Percentiles rank a stretch among this genome's conserved stretches.
Conservation (phyloP, 257 asterid species). For the Echites panduratus region DNA sequence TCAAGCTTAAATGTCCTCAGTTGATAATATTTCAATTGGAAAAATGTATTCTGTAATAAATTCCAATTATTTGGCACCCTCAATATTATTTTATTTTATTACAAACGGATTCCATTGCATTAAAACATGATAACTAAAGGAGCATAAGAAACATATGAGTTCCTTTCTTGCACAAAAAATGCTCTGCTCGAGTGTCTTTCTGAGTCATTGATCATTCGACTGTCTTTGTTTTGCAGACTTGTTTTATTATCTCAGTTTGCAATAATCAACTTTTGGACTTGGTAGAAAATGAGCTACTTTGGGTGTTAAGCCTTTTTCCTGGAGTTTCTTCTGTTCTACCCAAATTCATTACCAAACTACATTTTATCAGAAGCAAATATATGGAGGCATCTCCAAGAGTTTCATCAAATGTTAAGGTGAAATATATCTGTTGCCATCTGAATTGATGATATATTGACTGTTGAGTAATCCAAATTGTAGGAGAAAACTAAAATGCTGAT, state of each 20-base stretch:
- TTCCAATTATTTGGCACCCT: neutral
- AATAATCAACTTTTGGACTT: slow-evolving; percentile 32
- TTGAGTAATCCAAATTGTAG: neutral
- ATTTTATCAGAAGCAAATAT: slow-evolving; percentile 23
- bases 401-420: slow-evolving; percentile 24
- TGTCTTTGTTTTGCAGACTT: slow-evolving; percentile 20
- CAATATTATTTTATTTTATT: neutral
- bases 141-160: neutral
- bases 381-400: slow-evolving; percentile 23
- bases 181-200: neutral
- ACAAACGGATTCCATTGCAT: neutral
- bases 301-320: slow-evolving; percentile 29
- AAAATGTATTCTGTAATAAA: neutral
- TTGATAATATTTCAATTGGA: neutral
- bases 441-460: neutral
- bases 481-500: neutral
- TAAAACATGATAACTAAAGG: neutral
- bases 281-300: slow-evolving; percentile 21
- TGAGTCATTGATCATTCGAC: neutral
- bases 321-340: slow-evolving; percentile 29
- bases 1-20: neutral
- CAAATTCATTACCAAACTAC: slow-evolving; percentile 19
- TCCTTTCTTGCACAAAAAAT: neutral
- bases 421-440: neutral
- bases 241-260: slow-evolving; percentile 34